A percentile compares a stretch with the other conserved stretches of the same genome.
Evolutionary conservation across 148 eudicot genomes (phyloP).

Genomic region (Amaranthus palmeri): DNA sequence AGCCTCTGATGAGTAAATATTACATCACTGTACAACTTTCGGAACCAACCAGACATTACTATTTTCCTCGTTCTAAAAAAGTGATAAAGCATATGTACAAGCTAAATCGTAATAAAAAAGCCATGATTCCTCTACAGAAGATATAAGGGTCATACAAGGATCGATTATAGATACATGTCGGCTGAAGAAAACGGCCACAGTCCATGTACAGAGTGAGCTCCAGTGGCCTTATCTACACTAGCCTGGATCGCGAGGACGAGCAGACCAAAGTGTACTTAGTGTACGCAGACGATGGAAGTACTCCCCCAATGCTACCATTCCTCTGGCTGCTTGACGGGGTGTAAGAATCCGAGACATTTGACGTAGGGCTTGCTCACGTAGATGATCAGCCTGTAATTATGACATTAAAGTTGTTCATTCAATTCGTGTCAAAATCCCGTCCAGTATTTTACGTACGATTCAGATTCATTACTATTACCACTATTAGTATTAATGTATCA

Average conservation of each 20-base stretch:
- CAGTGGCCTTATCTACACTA: not conserved
- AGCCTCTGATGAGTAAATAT: not conserved
- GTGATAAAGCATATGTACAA: slow-evolving; percentile 9
- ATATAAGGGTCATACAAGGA: not conserved
- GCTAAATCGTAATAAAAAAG: not conserved
- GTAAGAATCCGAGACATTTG: slow-evolving; percentile 63
- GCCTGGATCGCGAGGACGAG: slow-evolving; percentile 48
- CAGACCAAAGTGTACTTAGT: slow-evolving; percentile 72
- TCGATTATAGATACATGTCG: slow-evolving; percentile 17
- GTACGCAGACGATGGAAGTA: slow-evolving; percentile 74
- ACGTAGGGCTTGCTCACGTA: slow-evolving; percentile 67
- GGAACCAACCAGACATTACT: not conserved
- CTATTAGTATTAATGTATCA: too few species aligned
- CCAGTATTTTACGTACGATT: too few species aligned
- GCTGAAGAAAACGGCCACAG: slow-evolving; percentile 6
- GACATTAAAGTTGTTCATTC: not conserved
- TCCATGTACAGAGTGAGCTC: not conserved
- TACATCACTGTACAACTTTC: slow-evolving; percentile 13
- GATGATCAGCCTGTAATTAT: slow-evolving; percentile 73
- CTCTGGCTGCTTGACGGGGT: slow-evolving; percentile 68
- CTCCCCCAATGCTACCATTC: slow-evolving; percentile 79
- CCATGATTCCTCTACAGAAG: not conserved
- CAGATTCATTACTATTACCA: too few species aligned
- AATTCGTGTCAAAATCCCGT: too few species aligned
- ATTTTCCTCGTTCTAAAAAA: not conserved